These are phyloP conservation scores for Blastomyces gilchristii DNA, from an alignment of 2,329 filamentous ascomycete genomes.

Conservation along the genomic window DNA sequence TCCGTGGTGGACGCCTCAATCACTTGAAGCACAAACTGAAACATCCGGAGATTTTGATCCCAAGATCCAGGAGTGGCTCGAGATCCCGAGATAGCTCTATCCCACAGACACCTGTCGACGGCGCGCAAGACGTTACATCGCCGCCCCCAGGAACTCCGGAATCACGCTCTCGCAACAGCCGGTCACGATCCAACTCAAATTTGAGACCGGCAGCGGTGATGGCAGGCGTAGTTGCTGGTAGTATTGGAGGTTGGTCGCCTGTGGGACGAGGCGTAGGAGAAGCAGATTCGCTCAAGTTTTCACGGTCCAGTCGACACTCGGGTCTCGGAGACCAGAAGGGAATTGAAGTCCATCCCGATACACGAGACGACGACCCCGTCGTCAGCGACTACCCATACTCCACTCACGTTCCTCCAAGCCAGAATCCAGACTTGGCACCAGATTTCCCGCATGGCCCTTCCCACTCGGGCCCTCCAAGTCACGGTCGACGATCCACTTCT, in stretches of 20 bases:
- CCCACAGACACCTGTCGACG: conserved; percentile 44
- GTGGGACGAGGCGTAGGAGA: conserved; percentile 40
- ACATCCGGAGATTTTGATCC: conserved; percentile 42
- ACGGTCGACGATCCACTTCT: conserved; percentile 29
- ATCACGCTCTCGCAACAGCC: conserved; percentile 38
- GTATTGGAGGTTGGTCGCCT: conserved; percentile 54
- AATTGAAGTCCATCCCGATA: conserved; percentile 40
- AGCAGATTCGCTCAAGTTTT: conserved; percentile 31
- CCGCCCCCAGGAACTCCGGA: conserved; percentile 43
- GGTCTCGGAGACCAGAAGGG: conserved; percentile 34
- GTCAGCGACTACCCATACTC: conserved; percentile 27
- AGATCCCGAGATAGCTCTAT: conserved; percentile 35
- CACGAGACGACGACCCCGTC: conserved; percentile 37
- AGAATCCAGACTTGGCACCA: conserved; percentile 37
- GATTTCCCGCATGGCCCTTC: conserved; percentile 34
- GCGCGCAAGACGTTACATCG: conserved; percentile 18
- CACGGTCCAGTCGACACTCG: conserved; percentile 27
- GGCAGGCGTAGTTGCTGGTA: conserved; percentile 57
- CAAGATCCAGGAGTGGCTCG: conserved; percentile 35
- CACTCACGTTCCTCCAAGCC: conserved; percentile 35
- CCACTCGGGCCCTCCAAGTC: conserved; percentile 27
- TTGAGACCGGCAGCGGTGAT: conserved; percentile 54
- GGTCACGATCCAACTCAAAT: conserved; percentile 49
- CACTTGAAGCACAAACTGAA: conserved; percentile 51
- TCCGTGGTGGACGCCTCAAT: conserved; percentile 53